Percentiles rank a stretch among this genome's conserved stretches.
Conservation (phyloP, 1,139 yeast genomes). For the Barnettozyma hawaiiensis region DNA sequence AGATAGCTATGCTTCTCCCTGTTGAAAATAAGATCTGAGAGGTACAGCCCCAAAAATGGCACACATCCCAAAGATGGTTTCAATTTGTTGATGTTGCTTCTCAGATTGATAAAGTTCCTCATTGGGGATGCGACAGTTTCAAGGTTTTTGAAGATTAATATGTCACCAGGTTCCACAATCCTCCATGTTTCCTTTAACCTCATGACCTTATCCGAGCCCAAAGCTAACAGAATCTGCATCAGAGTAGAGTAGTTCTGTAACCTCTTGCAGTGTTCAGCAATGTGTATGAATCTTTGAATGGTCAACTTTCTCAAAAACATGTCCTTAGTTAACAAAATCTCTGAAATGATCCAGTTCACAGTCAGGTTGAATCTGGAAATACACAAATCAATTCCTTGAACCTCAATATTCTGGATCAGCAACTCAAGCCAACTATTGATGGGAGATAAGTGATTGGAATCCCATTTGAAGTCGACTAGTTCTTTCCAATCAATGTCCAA, state of each 20-base stretch:
- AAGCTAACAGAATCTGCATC: slow-evolving; percentile 81
- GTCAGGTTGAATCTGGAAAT: slow-evolving; percentile 82
- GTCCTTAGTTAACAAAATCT: slow-evolving; percentile 63
- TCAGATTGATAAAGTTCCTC: slow-evolving; percentile 58
- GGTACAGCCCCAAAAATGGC: slow-evolving; percentile 82
- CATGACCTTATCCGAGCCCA: slow-evolving; percentile 66
- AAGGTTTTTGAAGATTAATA: slow-evolving; percentile 58
- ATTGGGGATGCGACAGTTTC: slow-evolving; percentile 61
- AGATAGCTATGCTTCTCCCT: slow-evolving; percentile 48
- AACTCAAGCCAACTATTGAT: slow-evolving; percentile 86
- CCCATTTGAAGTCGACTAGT: slow-evolving; percentile 72
- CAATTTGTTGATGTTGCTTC: slow-evolving; percentile 56
- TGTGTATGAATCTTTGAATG: slow-evolving; percentile 74
- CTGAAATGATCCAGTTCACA: slow-evolving; percentile 91
- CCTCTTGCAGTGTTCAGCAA: slow-evolving; percentile 68
- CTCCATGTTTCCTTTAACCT: slow-evolving; percentile 72
- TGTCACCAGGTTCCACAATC: slow-evolving; percentile 45
- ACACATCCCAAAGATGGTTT: slow-evolving; percentile 76
- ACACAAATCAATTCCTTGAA: slow-evolving; percentile 78
- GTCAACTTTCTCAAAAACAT: slow-evolving; percentile 57
- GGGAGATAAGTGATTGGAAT: slow-evolving; percentile 51
- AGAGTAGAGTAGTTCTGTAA: slow-evolving; percentile 80
- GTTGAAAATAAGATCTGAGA: slow-evolving; percentile 78
- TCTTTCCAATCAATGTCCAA: slow-evolving; percentile 92
- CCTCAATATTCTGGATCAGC: slow-evolving; percentile 52